Base-by-base conservation (phyloP, 345 rosid species). In the Gossypioides kirkii region DNA sequence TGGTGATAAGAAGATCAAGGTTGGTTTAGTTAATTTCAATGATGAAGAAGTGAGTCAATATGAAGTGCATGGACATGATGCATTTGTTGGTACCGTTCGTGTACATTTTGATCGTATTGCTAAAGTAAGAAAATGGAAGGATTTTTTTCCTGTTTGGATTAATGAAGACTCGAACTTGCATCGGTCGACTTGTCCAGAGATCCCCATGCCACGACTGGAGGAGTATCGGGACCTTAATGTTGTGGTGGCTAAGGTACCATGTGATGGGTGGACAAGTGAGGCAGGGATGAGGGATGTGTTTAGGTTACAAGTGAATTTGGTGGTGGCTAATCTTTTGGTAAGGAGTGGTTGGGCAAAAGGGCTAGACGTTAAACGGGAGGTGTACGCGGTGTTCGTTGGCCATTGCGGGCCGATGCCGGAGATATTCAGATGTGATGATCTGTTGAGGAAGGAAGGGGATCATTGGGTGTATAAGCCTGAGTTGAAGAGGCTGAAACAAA, bases 391-490 rank as follows among this genome's bases (percentile, higher is more conserved):
- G 66, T 86, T 94, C 36, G 47, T 80, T 3, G 94, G 98, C 4
- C 89, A 90, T 1, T 92, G 97, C 70, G 94, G 89, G 38, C 95
- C 98, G 4, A 90, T 94, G 98, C 73, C 76, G 64, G 98, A 89
- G 82, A 82, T 94, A 1, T 92, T 94, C 54, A 74, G 89, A 72
- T 92, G 97, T 12, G 89, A 89, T 61, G 96, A 92, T 72, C 63
- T 90, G 78, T 61, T 88, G 74, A 83, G 80, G 72, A 88, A 68
- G 49, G 84, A 73, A 11, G 88, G 79, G 7, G 85, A 86, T 26
- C 82, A 85, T 72, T 78, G 89, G 98, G 86, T 92, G n/a, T 94
- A 94, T 61, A 85, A 80, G 75, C 92, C 95, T 26, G 75, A 92
- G 17, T 18, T 83, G 59, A 73, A 59, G 46, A 85, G 87, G 71